Evolutionary conservation across 306 rosid species (phyloP).

Genomic region (Citrullus colocynthis): DNA sequence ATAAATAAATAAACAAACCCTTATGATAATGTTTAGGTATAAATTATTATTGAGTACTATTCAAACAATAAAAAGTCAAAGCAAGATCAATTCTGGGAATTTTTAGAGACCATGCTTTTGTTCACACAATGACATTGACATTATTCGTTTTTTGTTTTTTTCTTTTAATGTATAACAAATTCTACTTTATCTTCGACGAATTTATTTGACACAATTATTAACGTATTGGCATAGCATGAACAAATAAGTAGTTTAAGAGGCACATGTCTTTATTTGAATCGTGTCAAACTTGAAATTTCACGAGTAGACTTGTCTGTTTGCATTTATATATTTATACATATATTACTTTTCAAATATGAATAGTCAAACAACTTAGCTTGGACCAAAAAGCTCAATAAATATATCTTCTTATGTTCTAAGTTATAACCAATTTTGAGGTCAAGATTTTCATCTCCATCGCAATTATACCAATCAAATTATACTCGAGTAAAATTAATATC

Average conservation of each 20-base stretch:
- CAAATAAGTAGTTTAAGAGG: background rate
- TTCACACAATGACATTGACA: background rate
- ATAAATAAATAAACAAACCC: no score
- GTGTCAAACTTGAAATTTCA: no score
- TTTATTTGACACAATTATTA: no score
- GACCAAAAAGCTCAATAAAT: background rate
- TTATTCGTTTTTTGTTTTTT: background rate
- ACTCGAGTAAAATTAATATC: no score
- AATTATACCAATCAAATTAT: background rate
- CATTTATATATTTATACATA: background rate
- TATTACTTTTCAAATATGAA: background rate
- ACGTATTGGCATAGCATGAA: background rate
- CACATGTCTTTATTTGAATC: background rate
- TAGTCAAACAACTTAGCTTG: background rate
- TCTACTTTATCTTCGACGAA: no score
- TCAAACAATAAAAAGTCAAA: background rate
- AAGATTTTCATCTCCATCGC: background rate
- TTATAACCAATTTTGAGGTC: no score
- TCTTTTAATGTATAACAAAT: no score
- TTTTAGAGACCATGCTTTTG: background rate
- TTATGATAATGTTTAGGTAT: no score
- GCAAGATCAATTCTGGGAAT: background rate
- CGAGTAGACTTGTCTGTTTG: background rate
- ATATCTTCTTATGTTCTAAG: background rate
- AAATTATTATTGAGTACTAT: no score